These are phyloP conservation scores for Talaromyces adpressus DNA, from an alignment of 495 filamentous ascomycete genomes.

Conservation along the genomic window DNA sequence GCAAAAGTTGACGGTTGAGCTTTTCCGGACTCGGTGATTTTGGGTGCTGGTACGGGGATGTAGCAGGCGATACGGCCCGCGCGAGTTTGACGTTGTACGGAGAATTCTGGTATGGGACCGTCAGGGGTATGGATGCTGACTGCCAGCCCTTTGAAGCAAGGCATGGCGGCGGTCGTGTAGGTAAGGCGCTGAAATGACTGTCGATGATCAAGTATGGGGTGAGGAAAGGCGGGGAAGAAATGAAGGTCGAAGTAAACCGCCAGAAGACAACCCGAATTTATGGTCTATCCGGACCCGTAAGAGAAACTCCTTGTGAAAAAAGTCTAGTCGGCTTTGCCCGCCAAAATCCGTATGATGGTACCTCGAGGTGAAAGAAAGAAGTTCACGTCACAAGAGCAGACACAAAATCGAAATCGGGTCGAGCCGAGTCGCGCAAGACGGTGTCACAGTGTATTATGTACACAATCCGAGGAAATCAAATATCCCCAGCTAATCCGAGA, in stretches of 20 bases:
- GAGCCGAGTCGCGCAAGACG: not conserved
- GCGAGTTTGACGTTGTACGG: constrained; percentile 87
- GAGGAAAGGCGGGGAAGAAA: not conserved
- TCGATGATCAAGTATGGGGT: not conserved
- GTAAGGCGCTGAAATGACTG: not conserved
- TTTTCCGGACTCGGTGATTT: constrained; percentile 62
- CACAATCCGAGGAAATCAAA: not conserved
- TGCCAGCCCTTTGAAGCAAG: constrained; percentile 96
- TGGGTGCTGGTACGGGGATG: constrained; percentile 87
- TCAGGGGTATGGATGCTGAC: constrained; percentile 92
- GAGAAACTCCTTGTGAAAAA: not conserved
- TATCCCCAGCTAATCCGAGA: not conserved
- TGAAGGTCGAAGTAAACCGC: not conserved
- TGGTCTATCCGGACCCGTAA: not conserved
- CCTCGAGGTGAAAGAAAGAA: not conserved
- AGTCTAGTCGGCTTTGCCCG: not conserved
- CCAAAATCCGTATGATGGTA: not conserved
- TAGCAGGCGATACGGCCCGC: constrained; percentile 90
- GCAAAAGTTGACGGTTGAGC: constrained; percentile 92
- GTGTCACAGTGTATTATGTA: not conserved
- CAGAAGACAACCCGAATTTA: not conserved
- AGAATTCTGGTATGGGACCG: constrained; percentile 83
- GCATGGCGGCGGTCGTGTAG: constrained; percentile 48
- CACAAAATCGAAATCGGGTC: not conserved
- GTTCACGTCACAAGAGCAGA: not conserved